A percentile compares a stretch with the other conserved stretches of the same genome.
phyloP scores from a whole-genome alignment of 2,329 filamentous ascomycete species.

The Helotiales sp. region DNA sequence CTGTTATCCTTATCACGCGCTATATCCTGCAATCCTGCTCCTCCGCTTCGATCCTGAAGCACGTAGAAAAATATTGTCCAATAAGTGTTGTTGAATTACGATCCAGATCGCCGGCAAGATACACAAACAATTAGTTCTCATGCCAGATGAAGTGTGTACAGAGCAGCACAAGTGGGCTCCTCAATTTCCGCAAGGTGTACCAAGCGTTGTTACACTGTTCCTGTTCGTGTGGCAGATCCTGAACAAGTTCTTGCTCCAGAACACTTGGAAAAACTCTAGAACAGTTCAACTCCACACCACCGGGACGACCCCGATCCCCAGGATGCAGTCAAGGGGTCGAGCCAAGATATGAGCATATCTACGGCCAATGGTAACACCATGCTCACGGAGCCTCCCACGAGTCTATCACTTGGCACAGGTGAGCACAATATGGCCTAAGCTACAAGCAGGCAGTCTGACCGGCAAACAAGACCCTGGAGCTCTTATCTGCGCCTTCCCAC shows the following conservation, averaged over 20 bases:
- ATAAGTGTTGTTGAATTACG: background rate
- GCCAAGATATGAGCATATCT: constrained; percentile 4
- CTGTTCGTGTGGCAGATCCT: background rate
- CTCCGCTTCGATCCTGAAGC: background rate
- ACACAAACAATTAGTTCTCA: background rate
- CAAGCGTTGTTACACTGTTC: background rate
- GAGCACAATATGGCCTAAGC: constrained; percentile 1
- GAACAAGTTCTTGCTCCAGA: background rate
- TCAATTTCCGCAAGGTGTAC: background rate
- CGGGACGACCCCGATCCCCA: background rate
- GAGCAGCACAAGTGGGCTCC: background rate
- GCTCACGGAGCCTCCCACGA: background rate
- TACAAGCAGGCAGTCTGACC: background rate
- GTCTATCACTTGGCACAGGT: background rate
- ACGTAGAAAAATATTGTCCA: background rate
- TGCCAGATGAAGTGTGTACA: background rate
- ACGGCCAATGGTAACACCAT: background rate
- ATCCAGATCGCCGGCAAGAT: background rate
- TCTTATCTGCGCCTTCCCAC: constrained; percentile 1
- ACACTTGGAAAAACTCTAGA: background rate
- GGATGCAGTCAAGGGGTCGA: background rate
- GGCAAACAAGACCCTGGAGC: background rate
- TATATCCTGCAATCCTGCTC: background rate
- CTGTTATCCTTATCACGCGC: constrained; percentile 1
- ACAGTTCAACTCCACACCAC: background rate